A percentile compares a stretch with the other conserved stretches of the same genome.
Evolutionary conservation across 192 early-diverging fungal species (phyloP).

Genomic region (Coemansia sp.): DNA sequence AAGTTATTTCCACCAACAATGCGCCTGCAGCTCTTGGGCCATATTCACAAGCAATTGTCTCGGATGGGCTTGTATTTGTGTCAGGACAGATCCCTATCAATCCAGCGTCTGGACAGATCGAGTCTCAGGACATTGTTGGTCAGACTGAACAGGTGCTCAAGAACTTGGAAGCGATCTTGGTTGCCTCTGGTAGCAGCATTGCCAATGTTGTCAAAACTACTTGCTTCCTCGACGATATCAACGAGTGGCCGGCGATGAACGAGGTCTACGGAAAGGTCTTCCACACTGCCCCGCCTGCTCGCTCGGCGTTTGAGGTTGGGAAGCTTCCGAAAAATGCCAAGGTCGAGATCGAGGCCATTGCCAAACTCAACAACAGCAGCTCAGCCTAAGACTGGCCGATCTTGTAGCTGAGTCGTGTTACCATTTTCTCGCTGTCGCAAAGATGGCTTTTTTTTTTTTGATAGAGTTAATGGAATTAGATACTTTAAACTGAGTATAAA

Average conservation of each 20-base stretch:
- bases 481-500: background rate
- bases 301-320: conserved; percentile 85
- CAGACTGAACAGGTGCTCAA: conserved; percentile 76
- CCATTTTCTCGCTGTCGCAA: background rate
- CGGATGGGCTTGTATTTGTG: conserved; percentile 80
- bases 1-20: conserved; percentile 57
- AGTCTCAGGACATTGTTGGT: conserved; percentile 65
- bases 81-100: conserved; percentile 76
- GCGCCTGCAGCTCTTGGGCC: conserved; percentile 76
- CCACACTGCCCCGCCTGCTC: conserved; percentile 64
- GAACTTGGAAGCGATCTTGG: conserved; percentile 84
- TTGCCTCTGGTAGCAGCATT: conserved; percentile 74
- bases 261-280: conserved; percentile 81
- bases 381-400: background rate
- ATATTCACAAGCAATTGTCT: conserved; percentile 80
- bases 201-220: conserved; percentile 94
- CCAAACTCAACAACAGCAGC: conserved; percentile 54
- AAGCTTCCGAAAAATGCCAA: conserved; percentile 86
- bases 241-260: conserved; percentile 90
- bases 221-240: conserved; percentile 90
- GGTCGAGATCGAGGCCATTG: conserved; percentile 94
- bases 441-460: background rate
- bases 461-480: background rate
- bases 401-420: background rate
- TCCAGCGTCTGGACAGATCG: conserved; percentile 74